Evolutionary conservation across 2,329 filamentous ascomycete species (phyloP).

Genomic region (Fusarium liriodendri): DNA sequence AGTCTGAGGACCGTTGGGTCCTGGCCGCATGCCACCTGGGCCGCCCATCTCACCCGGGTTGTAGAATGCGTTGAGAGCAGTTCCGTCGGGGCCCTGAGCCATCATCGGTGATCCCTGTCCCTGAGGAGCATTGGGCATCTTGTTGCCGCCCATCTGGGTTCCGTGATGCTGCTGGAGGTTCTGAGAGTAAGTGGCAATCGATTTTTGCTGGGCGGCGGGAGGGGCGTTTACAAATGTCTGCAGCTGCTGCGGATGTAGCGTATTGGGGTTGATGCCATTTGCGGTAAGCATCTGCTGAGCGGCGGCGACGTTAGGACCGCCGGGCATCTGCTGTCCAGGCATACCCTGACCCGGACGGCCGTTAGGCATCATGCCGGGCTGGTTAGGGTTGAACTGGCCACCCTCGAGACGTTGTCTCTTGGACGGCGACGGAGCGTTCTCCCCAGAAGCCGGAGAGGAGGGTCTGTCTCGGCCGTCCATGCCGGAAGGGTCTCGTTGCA

Average conservation of each 20-base stretch:
- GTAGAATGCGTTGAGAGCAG: slow-evolving; percentile 68
- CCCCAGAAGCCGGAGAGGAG: slow-evolving; percentile 82
- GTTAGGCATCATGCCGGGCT: slow-evolving; percentile 77
- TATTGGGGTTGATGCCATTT: slow-evolving; percentile 80
- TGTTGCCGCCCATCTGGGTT: slow-evolving; percentile 82
- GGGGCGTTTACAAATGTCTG: slow-evolving; percentile 68
- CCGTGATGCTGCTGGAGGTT: slow-evolving; percentile 86
- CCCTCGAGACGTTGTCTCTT: slow-evolving; percentile 86
- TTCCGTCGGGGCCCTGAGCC: slow-evolving; percentile 74
- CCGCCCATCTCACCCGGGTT: slow-evolving; percentile 71
- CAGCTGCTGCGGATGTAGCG: slow-evolving; percentile 82
- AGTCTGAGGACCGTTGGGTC: slow-evolving; percentile 59
- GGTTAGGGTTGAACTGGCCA: slow-evolving; percentile 77
- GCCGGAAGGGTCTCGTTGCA: slow-evolving; percentile 88
- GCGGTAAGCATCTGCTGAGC: slow-evolving; percentile 71
- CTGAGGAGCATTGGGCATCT: slow-evolving; percentile 80
- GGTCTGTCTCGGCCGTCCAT: slow-evolving; percentile 87
- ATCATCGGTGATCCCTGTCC: slow-evolving; percentile 88
- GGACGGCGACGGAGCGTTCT: slow-evolving; percentile 91
- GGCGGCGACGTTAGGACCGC: slow-evolving; percentile 59
- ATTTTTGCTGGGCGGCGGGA: slow-evolving; percentile 79
- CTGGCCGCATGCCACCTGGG: slow-evolving; percentile 68
- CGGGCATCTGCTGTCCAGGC: slow-evolving; percentile 75
- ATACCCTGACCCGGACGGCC: slow-evolving; percentile 78
- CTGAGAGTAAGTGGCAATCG: slow-evolving; percentile 87